phyloP scores from a whole-genome alignment of 164 flowering plant species.

The Dillenia suffruticosa region DNA sequence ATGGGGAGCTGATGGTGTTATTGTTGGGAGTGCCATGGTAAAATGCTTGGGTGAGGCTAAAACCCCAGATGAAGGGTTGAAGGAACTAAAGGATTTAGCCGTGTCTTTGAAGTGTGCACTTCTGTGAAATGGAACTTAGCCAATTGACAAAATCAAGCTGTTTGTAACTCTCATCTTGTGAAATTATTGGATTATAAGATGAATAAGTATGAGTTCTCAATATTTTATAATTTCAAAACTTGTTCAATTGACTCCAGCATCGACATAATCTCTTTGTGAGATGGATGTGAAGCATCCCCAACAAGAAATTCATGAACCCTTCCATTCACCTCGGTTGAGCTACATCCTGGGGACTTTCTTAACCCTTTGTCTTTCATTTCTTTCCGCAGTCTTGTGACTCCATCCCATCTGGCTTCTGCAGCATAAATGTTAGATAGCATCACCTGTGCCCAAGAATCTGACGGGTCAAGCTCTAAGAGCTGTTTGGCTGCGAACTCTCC shows the following conservation, averaged over 20 bases:
- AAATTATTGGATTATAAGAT: too few species aligned
- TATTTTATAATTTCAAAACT: constrained; percentile 2
- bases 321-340: constrained; percentile 15
- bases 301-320: constrained; percentile 16
- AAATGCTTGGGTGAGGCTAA: constrained; percentile 69
- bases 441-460: constrained; percentile 22
- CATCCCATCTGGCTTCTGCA: constrained; percentile 22
- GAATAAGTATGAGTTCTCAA: too few species aligned
- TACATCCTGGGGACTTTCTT: constrained; percentile 28
- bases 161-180: constrained; percentile 3
- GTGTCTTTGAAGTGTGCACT: constrained; percentile 67
- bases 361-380: constrained; percentile 21
- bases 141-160: background rate
- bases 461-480: constrained; percentile 26
- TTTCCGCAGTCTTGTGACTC: constrained; percentile 23
- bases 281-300: constrained; percentile 7
- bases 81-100: constrained; percentile 63
- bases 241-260: constrained; percentile 10
- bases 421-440: constrained; percentile 32
- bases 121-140: constrained; percentile 23
- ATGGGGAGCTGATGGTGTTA: constrained; percentile 99
- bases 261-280: constrained; percentile 2
- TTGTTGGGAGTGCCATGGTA: constrained; percentile 94
- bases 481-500: constrained; percentile 22
- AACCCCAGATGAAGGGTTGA: constrained; percentile 77